Percentiles rank a stretch among this genome's conserved stretches.
These are phyloP conservation scores for Suhomyces choctaworum DNA, from an alignment of 1,139 yeast species.

Conservation along the genomic window DNA sequence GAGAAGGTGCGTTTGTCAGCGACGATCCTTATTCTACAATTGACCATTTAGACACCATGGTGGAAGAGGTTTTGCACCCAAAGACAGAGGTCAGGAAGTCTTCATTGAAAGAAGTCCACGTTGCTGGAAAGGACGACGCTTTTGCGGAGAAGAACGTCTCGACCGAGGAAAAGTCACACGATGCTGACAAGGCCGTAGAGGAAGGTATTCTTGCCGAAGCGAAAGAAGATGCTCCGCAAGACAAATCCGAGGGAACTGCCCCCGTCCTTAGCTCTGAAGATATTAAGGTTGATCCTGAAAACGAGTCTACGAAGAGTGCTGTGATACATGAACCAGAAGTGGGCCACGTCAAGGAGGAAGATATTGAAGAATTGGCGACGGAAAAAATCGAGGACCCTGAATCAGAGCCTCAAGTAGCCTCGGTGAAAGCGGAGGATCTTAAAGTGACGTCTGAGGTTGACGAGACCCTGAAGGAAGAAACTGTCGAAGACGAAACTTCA, in stretches of 20 bases:
- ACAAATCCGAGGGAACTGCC: slow-evolving; percentile 7
- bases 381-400: slow-evolving; percentile 6
- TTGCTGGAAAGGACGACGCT: background rate
- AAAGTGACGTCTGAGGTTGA: slow-evolving; percentile 3
- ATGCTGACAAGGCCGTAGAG: too few relatives aligned
- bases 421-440: slow-evolving; percentile 8
- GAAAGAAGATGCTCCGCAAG: slow-evolving; percentile 4
- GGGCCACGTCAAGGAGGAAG: slow-evolving; percentile 3
- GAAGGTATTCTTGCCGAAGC: background rate
- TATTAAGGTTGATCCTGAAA: slow-evolving; percentile 4
- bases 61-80: slow-evolving; percentile 37
- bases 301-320: slow-evolving; percentile 1
- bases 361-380: slow-evolving; percentile 4
- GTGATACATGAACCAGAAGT: slow-evolving; percentile 2
- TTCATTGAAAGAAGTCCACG: too few relatives aligned
- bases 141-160: too few relatives aligned
- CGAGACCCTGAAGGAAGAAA: too few relatives aligned
- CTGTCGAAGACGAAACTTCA: slow-evolving; percentile 1
- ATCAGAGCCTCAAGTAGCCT: slow-evolving; percentile 6
- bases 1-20: slow-evolving; percentile 48
- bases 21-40: slow-evolving; percentile 49
- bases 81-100: too few relatives aligned
- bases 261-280: slow-evolving; percentile 8
- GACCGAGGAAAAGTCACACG: too few relatives aligned
- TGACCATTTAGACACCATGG: slow-evolving; percentile 43